Evolutionary conservation across 257 asterid species (phyloP), one percentile per base, ranked within the genome.

Genomic region (Coffea eugenioides): DNA sequence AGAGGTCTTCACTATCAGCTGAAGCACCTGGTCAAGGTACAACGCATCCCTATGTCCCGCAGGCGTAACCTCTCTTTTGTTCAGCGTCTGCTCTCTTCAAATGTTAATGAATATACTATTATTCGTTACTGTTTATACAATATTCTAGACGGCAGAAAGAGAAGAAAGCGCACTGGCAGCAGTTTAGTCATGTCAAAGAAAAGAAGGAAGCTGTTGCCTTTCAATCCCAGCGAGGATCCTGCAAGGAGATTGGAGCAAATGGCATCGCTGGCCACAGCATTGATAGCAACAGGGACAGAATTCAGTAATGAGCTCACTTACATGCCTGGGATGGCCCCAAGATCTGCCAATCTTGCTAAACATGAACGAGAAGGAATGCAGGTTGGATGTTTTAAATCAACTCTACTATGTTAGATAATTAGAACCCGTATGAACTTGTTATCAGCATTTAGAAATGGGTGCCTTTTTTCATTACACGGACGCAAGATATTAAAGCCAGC

Each of bases 241-340:
- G 75, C 36, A 25, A 81, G 92, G 82, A 89, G 94, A 86, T 79
- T 91, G 77, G 93, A 91, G 85, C 97, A 96, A 88, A 94, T 96
- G 99, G 91, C 94, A 31, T 94, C 99, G 39, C 84, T 96, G 75
- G 99, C 98, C 56, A 88, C 97, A 27, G 97, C 98, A 3, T 80
- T 96, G 77, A 89, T 89, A 43, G 94, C 92, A 64, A 86, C 95
- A 0, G 89, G 88, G 23, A 80, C 97, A 8, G 93, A 90, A 79
- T 96, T 89, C 81, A 90, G 94, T 39, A 89, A 92, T 43, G 90
- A 96, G 80, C 95, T 95, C 14, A 90, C 95, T 52, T 95, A 93
- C 80, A 64, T 88, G 61, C 51, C 88, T 14, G 88, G 93, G 80
- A 93, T 93, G 97, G 99, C 98, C 83, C 97, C 91, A 51, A 86